Evolutionary conservation across 2,329 filamentous ascomycete species (phyloP), one percentile per base, ranked within the genome.

Genomic region (Scedosporium boydii): DNA sequence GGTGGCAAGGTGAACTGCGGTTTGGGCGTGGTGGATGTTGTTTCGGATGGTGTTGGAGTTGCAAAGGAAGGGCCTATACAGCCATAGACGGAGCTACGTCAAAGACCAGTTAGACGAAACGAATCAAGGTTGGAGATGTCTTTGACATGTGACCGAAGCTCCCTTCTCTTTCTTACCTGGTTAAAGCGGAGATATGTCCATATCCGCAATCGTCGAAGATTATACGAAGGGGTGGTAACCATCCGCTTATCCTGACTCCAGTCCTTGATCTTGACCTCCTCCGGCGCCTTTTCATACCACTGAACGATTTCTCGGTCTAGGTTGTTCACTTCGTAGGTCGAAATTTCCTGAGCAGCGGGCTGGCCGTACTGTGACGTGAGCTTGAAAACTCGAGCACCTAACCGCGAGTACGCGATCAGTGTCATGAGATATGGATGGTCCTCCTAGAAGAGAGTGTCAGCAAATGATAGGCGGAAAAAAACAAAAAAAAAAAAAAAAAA

Each of bases 181-280:
- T 96, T 97, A 51, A 91, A 85, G 46, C 93, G 86, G 16, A 97
- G 78, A 71, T 96, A 95, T 18, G 95, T 87, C 72, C 95, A 86
- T 57, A 97, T 87, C 64, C 90, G 88, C 12, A 96, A 78, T 4
- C 93, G 87, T 67, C 87, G 86, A 21, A 88, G 76, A 65, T 87
- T 86, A 66, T 90, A 88, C 21, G 82, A 84, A 0, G 82, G 80
- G 0, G 80, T 79, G 9, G 81, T 81, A 68, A 70, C 85, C 76
- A 71, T 82, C 68, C 75, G 78, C 64, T 79, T 77, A 59, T 80
- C 76, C 59, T 78, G 78, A 61, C 76, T 72, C 84, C 79, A 90
- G 81, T 77, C 86, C 78, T 66, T 89, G 70, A 73, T 82, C 75
- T 70, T 78, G 63, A 85, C 76, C 61, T 82, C 79, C 14, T 79